phyloP scores from a whole-genome alignment of 768 basidiomycete species.

The Suillus bovinus region DNA sequence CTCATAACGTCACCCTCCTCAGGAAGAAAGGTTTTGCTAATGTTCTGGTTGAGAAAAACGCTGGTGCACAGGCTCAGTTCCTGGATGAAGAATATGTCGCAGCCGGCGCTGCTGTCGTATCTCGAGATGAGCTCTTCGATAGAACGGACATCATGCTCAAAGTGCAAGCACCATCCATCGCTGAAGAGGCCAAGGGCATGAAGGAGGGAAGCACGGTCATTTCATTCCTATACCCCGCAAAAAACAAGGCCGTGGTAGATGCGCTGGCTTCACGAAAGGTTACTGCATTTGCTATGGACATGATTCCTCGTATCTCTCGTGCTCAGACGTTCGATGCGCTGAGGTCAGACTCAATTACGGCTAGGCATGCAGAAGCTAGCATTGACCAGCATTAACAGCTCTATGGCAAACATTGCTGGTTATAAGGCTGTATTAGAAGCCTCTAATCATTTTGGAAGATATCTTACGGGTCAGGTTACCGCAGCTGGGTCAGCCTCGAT shows the following conservation, averaged over 20 bases:
- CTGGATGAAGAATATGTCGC: constrained; percentile 75
- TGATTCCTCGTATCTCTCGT: constrained; percentile 88
- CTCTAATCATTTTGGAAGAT: constrained; percentile 86
- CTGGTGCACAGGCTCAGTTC: constrained; percentile 76
- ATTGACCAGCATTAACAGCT: constrained; percentile 42
- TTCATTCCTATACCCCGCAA: constrained; percentile 81
- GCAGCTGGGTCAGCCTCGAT: constrained; percentile 73
- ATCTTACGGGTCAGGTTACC: constrained; percentile 88
- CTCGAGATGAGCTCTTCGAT: constrained; percentile 66
- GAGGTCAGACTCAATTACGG: constrained; percentile 47
- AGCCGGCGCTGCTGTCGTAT: constrained; percentile 79
- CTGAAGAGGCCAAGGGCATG: constrained; percentile 59
- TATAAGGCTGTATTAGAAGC: constrained; percentile 92
- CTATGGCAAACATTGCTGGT: constrained; percentile 94
- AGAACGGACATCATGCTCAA: constrained; percentile 80
- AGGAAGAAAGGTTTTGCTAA: constrained; percentile 80
- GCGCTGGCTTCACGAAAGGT: constrained; percentile 63
- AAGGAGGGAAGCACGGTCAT: constrained; percentile 80
- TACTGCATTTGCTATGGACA: constrained; percentile 86
- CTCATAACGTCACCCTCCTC: constrained; percentile 71
- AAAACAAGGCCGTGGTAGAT: constrained; percentile 77
- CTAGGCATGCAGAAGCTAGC: constrained; percentile 5
- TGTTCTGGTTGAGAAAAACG: constrained; percentile 72
- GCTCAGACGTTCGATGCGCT: constrained; percentile 90
- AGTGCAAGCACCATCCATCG: constrained; percentile 73